phyloP scores from a whole-genome alignment of 2,329 filamentous ascomycete species.

The Capronia epimyces region DNA sequence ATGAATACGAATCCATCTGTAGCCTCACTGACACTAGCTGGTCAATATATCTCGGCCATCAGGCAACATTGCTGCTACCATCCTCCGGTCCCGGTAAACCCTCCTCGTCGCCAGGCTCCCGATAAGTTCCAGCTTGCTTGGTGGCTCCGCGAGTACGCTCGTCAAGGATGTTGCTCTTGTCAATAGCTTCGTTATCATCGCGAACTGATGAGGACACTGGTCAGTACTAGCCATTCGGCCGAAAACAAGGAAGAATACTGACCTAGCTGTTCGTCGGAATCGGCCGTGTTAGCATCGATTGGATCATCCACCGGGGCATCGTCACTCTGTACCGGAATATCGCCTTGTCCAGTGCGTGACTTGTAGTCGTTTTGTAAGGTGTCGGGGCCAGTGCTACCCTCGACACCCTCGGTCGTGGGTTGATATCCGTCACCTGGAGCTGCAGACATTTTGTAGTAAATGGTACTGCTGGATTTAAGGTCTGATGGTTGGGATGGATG shows the following conservation, averaged over 20 bases:
- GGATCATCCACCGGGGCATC: constrained; percentile 44
- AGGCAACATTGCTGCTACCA: constrained; percentile 16
- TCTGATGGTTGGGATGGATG: neutral
- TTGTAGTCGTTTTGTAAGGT: constrained; percentile 43
- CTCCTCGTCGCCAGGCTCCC: constrained; percentile 51
- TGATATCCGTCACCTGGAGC: constrained; percentile 18
- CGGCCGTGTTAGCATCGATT: constrained; percentile 41
- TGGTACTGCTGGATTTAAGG: neutral
- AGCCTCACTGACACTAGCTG: no score
- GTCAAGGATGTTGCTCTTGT: constrained; percentile 41
- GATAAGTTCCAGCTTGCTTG: constrained; percentile 43
- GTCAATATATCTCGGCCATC: constrained; percentile 1
- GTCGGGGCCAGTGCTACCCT: constrained; percentile 12
- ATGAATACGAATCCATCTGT: no score
- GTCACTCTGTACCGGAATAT: constrained; percentile 46
- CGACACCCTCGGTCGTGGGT: constrained; percentile 14
- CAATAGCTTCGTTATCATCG: constrained; percentile 44
- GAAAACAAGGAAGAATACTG: constrained; percentile 13
- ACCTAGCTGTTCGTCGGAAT: constrained; percentile 47
- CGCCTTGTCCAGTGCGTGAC: constrained; percentile 43
- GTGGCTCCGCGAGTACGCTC: constrained; percentile 45
- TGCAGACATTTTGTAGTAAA: constrained; percentile 18
- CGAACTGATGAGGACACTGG: constrained; percentile 4
- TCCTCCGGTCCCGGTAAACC: constrained; percentile 34
- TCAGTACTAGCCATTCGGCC: neutral